phyloP scores from a whole-genome alignment of 345 rosid genomes.

The Pistacia vera region DNA sequence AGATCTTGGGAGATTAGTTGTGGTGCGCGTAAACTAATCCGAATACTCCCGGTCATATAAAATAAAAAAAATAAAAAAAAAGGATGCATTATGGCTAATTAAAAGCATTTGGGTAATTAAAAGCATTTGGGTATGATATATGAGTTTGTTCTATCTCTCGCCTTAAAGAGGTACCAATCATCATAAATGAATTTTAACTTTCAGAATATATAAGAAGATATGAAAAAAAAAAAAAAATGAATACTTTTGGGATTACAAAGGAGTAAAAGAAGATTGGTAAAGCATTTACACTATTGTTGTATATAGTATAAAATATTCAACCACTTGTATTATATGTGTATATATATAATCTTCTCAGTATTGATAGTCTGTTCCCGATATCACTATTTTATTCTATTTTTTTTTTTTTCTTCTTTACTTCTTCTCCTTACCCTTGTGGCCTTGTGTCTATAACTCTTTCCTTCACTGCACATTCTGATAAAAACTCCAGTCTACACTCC shows the following conservation, averaged over 20 bases:
- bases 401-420: conserved; percentile 5
- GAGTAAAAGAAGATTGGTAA: conserved; percentile 9
- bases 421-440: conserved; percentile 19
- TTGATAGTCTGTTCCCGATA: conserved; percentile 42
- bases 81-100: too few relatives aligned
- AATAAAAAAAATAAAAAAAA: too few relatives aligned
- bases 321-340: conserved; percentile 14
- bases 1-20: too few relatives aligned
- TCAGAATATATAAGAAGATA: not conserved
- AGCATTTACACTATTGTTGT: conserved; percentile 6
- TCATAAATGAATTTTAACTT: not conserved
- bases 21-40: too few relatives aligned
- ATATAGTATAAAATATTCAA: conserved; percentile 12
- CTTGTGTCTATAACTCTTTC: conserved; percentile 15
- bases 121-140: not conserved
- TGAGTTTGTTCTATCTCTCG: not conserved
- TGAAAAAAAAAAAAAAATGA: not conserved
- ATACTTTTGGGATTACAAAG: conserved; percentile 11
- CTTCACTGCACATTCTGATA: conserved; percentile 48
- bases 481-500: conserved; percentile 35
- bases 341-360: conserved; percentile 18
- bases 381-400: conserved; percentile 15
- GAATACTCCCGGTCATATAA: too few relatives aligned
- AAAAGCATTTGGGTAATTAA: too few relatives aligned
- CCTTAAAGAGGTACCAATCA: not conserved